Evolutionary conservation across 1,284 basidiomycete species (phyloP).

Genomic region (Mycena sp.): DNA sequence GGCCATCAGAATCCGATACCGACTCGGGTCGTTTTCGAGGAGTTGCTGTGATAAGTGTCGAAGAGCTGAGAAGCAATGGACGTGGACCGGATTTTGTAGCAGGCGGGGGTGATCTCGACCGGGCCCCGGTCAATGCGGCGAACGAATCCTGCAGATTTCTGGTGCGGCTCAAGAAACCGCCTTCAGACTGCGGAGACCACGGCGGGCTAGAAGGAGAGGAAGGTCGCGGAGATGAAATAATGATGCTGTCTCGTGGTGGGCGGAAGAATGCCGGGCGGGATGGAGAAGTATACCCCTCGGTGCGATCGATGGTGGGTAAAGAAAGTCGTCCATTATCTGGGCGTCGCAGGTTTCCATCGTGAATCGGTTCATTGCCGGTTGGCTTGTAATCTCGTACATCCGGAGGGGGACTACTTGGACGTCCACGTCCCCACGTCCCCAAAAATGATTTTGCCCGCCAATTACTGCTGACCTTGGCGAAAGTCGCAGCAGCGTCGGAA

Average conservation of each 20-base stretch:
- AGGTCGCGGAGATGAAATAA: slow-evolving; percentile 38
- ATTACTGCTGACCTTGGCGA: slow-evolving; percentile 78
- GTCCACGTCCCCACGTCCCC: slow-evolving; percentile 51
- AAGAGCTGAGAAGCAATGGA: slow-evolving; percentile 64
- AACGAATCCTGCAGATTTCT: slow-evolving; percentile 55
- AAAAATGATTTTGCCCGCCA: slow-evolving; percentile 70
- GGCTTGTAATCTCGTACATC: slow-evolving; percentile 3
- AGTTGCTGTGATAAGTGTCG: slow-evolving; percentile 51
- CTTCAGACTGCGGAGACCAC: slow-evolving; percentile 46
- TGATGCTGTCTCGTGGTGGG: slow-evolving; percentile 64
- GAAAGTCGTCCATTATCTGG: slow-evolving; percentile 46
- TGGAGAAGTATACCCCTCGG: slow-evolving; percentile 59
- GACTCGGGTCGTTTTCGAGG: slow-evolving; percentile 37
- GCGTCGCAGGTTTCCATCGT: slow-evolving; percentile 19
- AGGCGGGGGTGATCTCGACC: slow-evolving; percentile 33
- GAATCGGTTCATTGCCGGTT: slow-evolving; percentile 6
- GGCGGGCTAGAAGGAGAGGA: slow-evolving; percentile 53
- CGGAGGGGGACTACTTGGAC: slow-evolving; percentile 26
- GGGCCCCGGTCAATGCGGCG: slow-evolving; percentile 47
- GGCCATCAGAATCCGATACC: slow-evolving; percentile 43
- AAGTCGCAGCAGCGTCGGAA: slow-evolving; percentile 72
- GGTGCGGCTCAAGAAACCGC: slow-evolving; percentile 47
- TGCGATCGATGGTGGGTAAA: slow-evolving; percentile 51
- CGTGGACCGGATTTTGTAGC: slow-evolving; percentile 57
- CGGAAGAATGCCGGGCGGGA: slow-evolving; percentile 67